A percentile compares a stretch with the other conserved stretches of the same genome.
Conservation (phyloP, 306 rosid species). For the Quercus glauca region DNA sequence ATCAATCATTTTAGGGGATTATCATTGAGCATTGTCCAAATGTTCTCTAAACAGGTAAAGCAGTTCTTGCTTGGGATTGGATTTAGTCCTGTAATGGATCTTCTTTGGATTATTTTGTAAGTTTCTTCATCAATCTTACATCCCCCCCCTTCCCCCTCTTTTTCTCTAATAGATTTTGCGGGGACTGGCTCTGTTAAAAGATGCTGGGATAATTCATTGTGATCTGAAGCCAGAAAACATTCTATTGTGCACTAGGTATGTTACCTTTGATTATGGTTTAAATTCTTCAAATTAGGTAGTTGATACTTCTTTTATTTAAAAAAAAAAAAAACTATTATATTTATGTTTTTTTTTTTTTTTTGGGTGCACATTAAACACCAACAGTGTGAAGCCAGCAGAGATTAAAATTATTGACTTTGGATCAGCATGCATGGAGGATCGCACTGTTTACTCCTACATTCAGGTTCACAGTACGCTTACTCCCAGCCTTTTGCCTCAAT, state of each 20-base stretch:
- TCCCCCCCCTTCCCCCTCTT: slow-evolving; percentile 13
- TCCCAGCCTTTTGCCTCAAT: slow-evolving; percentile 11
- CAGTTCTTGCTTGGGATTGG: slow-evolving; percentile 21
- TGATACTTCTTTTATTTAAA: slow-evolving; percentile 9
- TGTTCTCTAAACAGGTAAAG: slow-evolving; percentile 90
- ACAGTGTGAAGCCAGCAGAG: slow-evolving; percentile 82
- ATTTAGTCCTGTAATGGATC: neutral
- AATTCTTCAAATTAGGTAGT: slow-evolving; percentile 15
- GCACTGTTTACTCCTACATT: slow-evolving; percentile 98
- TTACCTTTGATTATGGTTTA: slow-evolving; percentile 27
- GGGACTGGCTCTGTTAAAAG: slow-evolving; percentile 85
- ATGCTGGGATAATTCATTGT: slow-evolving; percentile 98
- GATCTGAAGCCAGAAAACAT: slow-evolving; percentile 99
- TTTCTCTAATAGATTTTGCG: slow-evolving; percentile 65
- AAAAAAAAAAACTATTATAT: no score
- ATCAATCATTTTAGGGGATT: slow-evolving; percentile 94
- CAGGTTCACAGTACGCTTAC: slow-evolving; percentile 53
- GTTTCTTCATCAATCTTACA: slow-evolving; percentile 14
- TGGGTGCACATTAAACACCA: slow-evolving; percentile 1
- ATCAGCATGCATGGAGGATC: slow-evolving; percentile 99
- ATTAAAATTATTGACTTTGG: slow-evolving; percentile 96
- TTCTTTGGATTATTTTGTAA: neutral
- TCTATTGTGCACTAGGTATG: slow-evolving; percentile 85
- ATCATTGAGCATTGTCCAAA: slow-evolving; percentile 88
- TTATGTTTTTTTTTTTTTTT: no score